Evolutionary conservation across 2,329 filamentous ascomycete genomes (phyloP), one percentile per base, ranked within the genome.

Genomic region (Mollisia scopiformis): DNA sequence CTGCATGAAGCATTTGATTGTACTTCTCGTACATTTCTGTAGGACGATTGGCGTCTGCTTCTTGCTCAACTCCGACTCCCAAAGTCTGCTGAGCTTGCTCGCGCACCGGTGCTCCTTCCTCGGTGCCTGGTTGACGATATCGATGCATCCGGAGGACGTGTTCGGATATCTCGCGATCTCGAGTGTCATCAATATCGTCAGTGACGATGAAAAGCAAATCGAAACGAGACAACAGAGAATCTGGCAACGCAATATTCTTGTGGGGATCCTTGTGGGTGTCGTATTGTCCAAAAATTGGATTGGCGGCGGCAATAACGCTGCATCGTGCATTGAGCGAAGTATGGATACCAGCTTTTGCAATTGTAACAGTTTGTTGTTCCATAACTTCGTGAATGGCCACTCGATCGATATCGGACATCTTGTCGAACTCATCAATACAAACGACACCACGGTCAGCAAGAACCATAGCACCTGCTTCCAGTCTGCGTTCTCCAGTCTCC

Each of bases 381-480:
- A 99, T 99, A 67, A 99, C 95, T 91, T 99, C 95, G 85, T 99
- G 95, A 69, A 99, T 99, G 50, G 95, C 95, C 3, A 99, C 95
- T 74, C 95, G 88, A 77, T 99, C 95, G 60, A 98, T 89, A 74
- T 99, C 95, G 59, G 93, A 97, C 95, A 99, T 99, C 77, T 99
- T 99, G 80, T 99, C 95, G 69, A 99, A 99, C 73, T 99, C 95
- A 74, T 99, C 95, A 68, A 99, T 99, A 80, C 95, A 99, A 33
- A 99, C 95, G 11, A 99, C 94, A 69, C 95, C 95, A 65, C 95
- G 90, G 75, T 99, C 95, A 65, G 88, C 95, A 72, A 99, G 91
- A 62, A 99, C 95, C 95, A 99, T 99, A 66, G 95, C 95, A 84
- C 95, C 95, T 16, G 95, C 95, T 78, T 99, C 95, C 1, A 99